Evolutionary conservation across 768 basidiomycete genomes (phyloP), one percentile per base, ranked within the genome.

Genomic region (Termitomyces sp.): DNA sequence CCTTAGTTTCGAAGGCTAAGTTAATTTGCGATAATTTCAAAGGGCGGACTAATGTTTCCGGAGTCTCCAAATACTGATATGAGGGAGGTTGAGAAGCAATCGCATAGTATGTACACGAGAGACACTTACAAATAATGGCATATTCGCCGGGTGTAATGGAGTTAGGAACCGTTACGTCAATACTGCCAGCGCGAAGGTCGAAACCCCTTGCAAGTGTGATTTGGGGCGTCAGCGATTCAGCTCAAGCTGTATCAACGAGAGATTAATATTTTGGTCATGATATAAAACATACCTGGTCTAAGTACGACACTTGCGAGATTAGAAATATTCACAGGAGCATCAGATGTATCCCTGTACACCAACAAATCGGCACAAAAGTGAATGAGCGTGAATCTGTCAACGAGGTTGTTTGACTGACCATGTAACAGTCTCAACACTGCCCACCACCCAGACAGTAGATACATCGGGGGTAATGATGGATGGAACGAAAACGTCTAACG

Each of bases 61-160:
- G 78, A 80, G 61, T 80, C 76, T 16, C 80, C 79, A 55, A 78
- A 78, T 51, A 81, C 79, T 81, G 16, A 24, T 41, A n/a, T 8
- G 18, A n/a, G 41, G 16, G 34, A 14, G 36, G 34, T 26, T 29
- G 4, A 29, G 2, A 5, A 56, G 16, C 26, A 50, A 48, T 39
- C 32, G 24, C 39, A 36, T 20, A 42, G 24, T 14, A 27, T 18
- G 22, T 2, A 16, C 48, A 4, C 18, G 6, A n/a, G 52, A 50
- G 41, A 20, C 22, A 18, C 53, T 37, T 22, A 55, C 54, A 37
- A 47, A 32, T 37, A 20, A 52, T 52, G 37, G 39, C 26, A n/a
- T 52, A 52, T 20, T 29, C 6, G 26, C 51, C 51, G 2, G 51
- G 51, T 41, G n/a, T 27, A 8, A 29, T n/a, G 10, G 16, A 13